Base-by-base conservation (phyloP, 164 flowering plant species). In the Magnolia changhungtana region DNA sequence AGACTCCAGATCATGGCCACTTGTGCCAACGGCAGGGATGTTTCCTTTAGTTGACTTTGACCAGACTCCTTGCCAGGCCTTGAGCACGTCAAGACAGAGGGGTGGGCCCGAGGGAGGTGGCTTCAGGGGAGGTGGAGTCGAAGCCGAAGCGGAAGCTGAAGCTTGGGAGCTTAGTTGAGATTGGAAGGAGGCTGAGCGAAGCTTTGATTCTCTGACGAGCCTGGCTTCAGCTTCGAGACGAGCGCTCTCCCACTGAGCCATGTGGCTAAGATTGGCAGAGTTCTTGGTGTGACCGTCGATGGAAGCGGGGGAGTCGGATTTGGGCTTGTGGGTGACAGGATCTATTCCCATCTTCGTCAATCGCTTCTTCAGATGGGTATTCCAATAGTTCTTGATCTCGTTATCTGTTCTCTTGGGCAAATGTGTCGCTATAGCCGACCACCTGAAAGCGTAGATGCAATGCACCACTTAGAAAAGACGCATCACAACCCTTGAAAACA, bases 191-290 rank as follows among this genome's bases (percentile, higher is more conserved):
- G 23, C 78, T 8, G 90, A 81, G 1, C 91, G 86, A 3, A 93
- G 83, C 77, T 85, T 92, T 1, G 97, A 92, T 67, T 94, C 95
- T 52, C 92, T 72, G 63, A 83, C 98, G 45, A 95, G 81, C 14
- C 96, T 74, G 9, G 98, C 94, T 66, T 95, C 98, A 49, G 98
- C 98, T 80, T 95, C 97, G 4, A 95, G 91, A 10, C 98, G 83
- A 7, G 98, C 95, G n/a, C 92, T 91, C 76, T 95, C 97, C 98
- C 97, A 93, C 71, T 92, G 98, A 69, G 98, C 97, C 89, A 93
- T 89, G 83, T 95, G 98, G 87, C 94, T 91, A 16, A 93, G 88
- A 59, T 86, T 90, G 55, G 98, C 92, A 0, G 91, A 85, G 74
- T 69, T 83, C 81, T 90, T 90, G 75, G 90, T 72, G 6, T 85